These are phyloP conservation scores for Tolypocladium paradoxum DNA, from an alignment of 2,329 filamentous ascomycete species.

Conservation along the genomic window DNA sequence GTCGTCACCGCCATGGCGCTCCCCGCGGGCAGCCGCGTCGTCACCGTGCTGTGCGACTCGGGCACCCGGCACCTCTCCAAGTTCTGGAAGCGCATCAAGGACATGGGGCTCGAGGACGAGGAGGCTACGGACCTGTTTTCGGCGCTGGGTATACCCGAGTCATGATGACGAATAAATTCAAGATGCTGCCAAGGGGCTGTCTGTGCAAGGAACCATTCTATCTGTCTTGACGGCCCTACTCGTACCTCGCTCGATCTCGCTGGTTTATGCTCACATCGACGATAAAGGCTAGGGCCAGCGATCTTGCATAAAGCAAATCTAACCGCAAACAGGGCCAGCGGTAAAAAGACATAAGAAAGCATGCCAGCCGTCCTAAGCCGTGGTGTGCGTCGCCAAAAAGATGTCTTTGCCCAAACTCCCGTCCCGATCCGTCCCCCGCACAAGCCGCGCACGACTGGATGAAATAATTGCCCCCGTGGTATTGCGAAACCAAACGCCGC, in stretches of 20 bases:
- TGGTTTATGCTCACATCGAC: background rate
- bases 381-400: background rate
- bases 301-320: background rate
- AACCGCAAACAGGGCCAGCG: background rate
- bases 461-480: background rate
- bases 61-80: slow-evolving; percentile 75
- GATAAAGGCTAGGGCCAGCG: background rate
- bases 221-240: background rate
- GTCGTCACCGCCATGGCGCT: slow-evolving; percentile 56
- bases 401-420: background rate
- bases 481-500: slow-evolving; percentile 10
- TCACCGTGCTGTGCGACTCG: slow-evolving; percentile 80
- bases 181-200: background rate
- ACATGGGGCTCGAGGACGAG: slow-evolving; percentile 54
- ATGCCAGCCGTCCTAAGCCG: background rate
- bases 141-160: slow-evolving; percentile 32
- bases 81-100: slow-evolving; percentile 67
- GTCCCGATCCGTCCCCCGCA: background rate
- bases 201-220: background rate
- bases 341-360: background rate
- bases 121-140: slow-evolving; percentile 36
- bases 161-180: too few species aligned
- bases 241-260: background rate
- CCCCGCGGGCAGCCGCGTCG: slow-evolving; percentile 52
- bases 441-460: background rate